phyloP scores from a whole-genome alignment of 2,329 filamentous ascomycete genomes.

The Penicillium sp. region DNA sequence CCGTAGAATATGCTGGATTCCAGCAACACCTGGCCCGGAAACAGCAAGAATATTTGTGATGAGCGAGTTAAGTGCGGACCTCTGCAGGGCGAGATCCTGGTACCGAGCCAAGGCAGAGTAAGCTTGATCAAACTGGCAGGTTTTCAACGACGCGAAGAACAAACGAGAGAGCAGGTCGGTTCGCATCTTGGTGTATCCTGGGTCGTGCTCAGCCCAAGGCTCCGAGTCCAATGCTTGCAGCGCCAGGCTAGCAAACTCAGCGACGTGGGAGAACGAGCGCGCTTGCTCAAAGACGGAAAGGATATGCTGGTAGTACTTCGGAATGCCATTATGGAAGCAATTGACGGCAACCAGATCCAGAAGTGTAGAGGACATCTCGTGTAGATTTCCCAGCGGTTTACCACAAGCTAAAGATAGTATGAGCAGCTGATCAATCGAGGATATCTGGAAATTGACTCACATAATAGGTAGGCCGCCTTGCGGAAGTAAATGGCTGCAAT shows the following conservation, averaged over 20 bases:
- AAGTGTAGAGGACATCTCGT: constrained; percentile 52
- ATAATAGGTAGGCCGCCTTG: constrained; percentile 74
- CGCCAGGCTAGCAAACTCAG: constrained; percentile 73
- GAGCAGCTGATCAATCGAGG: constrained; percentile 2
- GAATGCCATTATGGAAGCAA: constrained; percentile 63
- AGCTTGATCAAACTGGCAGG: constrained; percentile 73
- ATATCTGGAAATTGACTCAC: constrained; percentile 49
- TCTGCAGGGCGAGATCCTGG: constrained; percentile 64
- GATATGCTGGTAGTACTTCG: constrained; percentile 82
- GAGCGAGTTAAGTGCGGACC: constrained; percentile 64
- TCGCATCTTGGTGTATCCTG: constrained; percentile 42
- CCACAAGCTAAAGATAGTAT: constrained; percentile 34
- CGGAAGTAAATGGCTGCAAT: constrained; percentile 71
- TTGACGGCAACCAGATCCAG: constrained; percentile 69
- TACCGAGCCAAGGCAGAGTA: constrained; percentile 73
- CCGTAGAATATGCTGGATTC: constrained; percentile 58
- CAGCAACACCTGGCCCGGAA: constrained; percentile 34
- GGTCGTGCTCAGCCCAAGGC: constrained; percentile 27
- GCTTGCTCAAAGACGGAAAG: constrained; percentile 72
- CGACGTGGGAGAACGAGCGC: constrained; percentile 70
- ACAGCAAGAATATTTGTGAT: constrained; percentile 42
- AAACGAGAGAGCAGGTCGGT: constrained; percentile 74
- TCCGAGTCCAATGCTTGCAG: constrained; percentile 54
- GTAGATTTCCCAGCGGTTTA: constrained; percentile 40
- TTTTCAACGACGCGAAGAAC: constrained; percentile 74